Evolutionary conservation across 2,329 filamentous ascomycete genomes (phyloP), one percentile per base, ranked within the genome.

Genomic region (Alternaria conjuncta): DNA sequence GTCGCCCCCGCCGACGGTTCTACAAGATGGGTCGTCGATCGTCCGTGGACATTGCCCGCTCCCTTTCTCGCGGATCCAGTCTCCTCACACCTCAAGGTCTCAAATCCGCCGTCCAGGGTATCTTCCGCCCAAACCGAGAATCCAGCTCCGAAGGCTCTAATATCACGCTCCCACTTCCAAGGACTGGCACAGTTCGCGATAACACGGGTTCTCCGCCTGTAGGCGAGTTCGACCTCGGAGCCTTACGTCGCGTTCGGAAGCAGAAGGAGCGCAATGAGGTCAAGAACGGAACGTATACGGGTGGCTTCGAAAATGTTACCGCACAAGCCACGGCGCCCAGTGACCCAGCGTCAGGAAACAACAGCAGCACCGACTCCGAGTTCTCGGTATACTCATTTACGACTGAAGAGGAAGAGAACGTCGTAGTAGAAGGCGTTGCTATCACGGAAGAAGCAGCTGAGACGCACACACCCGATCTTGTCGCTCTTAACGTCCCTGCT

Each of bases 361-460:
- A 21, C 15, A 59, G 60, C 7, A 62, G 64, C 49, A 65, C 65
- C 5, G 65, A 60, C 10, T 74, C 73, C 2, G 69, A 70, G 13
- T 66, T 68, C 25, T 72, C 72, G 0, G 59, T 71, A 45, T 74
- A 73, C 56, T 73, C 71, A 1, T 70, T 63, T 25, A 60, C 63
- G 1, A 74, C 74, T 2, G 70, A 77, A 15, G 78, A 79, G 5
- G 75, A 79, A 36, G 72, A 87, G 3, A 81, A 84, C 28, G 84
- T 88, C 2, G 79, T 81, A 5, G 81, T 56, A 3, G 47, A 84
- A 15, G 87, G 87, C 2, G 80, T 89, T 5, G 86, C 86, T 2
- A 73, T 89, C 25, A 84, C 84, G 4, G 87, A 89, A 71, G 87
- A 88, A 72, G 85, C 83, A 46, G 82, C 87, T 15, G 83, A 83